phyloP scores from a whole-genome alignment of 2,329 filamentous ascomycete genomes.

The Verticillium isaacii region DNA sequence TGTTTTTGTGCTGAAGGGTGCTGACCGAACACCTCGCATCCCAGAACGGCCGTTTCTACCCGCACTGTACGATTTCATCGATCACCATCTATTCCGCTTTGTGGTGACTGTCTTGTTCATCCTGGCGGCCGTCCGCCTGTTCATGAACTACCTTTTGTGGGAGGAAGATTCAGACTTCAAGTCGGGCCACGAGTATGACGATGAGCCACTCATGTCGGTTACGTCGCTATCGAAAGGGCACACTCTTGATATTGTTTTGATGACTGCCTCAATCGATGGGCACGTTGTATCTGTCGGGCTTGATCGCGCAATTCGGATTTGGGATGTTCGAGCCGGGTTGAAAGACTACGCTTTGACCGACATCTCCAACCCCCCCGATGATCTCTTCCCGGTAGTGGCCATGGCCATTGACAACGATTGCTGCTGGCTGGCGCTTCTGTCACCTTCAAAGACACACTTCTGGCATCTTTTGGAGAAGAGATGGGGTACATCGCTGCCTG shows the following conservation, averaged over 20 bases:
- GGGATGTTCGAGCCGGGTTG: constrained; percentile 49
- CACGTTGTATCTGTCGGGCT: constrained; percentile 66
- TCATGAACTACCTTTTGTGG: constrained; percentile 72
- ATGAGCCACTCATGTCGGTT: constrained; percentile 51
- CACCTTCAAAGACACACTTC: constrained; percentile 51
- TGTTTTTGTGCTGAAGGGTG: constrained; percentile 65
- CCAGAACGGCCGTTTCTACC: constrained; percentile 46
- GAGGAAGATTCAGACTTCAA: constrained; percentile 49
- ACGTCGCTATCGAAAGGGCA: constrained; percentile 60
- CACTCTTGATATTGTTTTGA: constrained; percentile 61
- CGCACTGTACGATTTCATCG: constrained; percentile 63
- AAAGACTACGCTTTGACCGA: constrained; percentile 35
- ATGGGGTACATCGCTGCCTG: constrained; percentile 50
- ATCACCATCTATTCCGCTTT: constrained; percentile 55
- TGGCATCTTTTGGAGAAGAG: constrained; percentile 57
- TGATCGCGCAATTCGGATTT: constrained; percentile 64
- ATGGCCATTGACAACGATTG: constrained; percentile 61
- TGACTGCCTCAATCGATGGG: constrained; percentile 58
- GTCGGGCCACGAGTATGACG: constrained; percentile 39
- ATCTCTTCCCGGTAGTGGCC: constrained; percentile 56
- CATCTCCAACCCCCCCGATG: constrained; percentile 32
- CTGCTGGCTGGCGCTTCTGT: constrained; percentile 62
- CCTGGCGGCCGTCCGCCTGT: constrained; percentile 59
- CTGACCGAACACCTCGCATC: constrained; percentile 57
- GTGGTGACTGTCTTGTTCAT: constrained; percentile 58